Conservation (phyloP, 2,329 filamentous ascomycete genomes). For the Camillea tinctor region DNA sequence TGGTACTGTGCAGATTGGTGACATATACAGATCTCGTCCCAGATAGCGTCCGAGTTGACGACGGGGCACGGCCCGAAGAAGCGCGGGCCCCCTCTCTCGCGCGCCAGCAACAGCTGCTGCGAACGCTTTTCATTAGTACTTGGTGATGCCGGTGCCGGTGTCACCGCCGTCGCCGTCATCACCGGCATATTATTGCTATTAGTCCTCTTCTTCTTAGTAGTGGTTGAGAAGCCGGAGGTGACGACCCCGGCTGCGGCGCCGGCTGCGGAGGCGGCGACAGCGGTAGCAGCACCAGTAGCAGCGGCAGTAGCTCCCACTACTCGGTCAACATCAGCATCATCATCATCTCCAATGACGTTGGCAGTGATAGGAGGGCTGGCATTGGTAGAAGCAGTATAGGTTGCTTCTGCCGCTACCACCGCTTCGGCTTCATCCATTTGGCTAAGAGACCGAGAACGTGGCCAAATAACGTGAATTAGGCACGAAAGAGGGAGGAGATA, state of each 20-base stretch:
- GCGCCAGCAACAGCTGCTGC: background rate
- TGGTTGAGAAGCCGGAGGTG: no score
- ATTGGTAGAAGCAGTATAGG: background rate
- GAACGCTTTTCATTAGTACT: background rate
- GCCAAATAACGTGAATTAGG: background rate
- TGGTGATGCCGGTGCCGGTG: background rate
- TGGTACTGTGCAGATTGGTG: background rate
- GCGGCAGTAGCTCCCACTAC: background rate
- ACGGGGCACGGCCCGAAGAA: background rate
- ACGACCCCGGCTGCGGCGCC: no score
- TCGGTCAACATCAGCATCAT: background rate
- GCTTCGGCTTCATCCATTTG: background rate
- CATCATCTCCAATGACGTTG: background rate
- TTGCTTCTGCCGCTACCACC: background rate
- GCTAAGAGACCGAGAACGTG: background rate
- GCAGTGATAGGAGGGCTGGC: no score
- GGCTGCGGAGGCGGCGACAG: no score
- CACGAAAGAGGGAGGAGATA: background rate
- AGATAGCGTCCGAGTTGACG: background rate
- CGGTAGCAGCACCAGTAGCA: no score
- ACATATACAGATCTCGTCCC: background rate
- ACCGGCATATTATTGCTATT: background rate
- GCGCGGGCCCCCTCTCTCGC: background rate
- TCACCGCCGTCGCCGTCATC: no score
- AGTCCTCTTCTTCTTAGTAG: background rate